phyloP scores from a whole-genome alignment of 306 rosid genomes.

The Rubus parviflorus region DNA sequence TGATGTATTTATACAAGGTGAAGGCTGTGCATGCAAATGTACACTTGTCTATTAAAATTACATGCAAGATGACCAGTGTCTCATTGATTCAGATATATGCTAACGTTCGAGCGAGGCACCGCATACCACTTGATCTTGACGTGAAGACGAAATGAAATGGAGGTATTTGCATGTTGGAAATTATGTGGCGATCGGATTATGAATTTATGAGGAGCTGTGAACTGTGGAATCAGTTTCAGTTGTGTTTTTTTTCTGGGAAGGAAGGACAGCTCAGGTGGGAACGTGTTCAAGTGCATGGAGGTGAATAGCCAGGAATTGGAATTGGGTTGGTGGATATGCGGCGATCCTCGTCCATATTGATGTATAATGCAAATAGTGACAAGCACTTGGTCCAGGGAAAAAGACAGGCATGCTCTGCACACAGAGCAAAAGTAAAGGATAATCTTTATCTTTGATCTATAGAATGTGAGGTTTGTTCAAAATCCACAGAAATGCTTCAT shows the following conservation, averaged over 20 bases:
- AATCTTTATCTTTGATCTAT: neutral
- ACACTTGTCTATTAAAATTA: neutral
- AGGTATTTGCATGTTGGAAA: neutral
- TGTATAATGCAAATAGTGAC: neutral
- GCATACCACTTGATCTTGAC: constrained; percentile 17
- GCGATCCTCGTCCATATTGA: constrained; percentile 14
- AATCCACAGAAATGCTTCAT: no score
- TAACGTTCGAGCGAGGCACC: constrained; percentile 4
- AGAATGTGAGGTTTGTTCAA: no score
- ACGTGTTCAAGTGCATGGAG: constrained; percentile 36
- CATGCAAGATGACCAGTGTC: constrained; percentile 50
- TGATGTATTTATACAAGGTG: neutral
- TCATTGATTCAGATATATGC: neutral
- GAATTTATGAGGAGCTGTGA: neutral
- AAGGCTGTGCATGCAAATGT: constrained; percentile 1
- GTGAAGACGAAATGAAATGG: neutral
- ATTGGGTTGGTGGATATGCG: constrained; percentile 28
- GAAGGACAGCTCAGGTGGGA: constrained; percentile 6
- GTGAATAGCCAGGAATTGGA: constrained; percentile 4
- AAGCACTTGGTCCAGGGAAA: neutral
- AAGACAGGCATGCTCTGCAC: neutral
- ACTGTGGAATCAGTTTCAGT: no score
- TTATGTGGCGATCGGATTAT: neutral
- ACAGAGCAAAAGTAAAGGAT: neutral
- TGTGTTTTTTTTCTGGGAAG: neutral